Conservation (phyloP, 176 grass and related monocot genomes). For the Oryza australiensis region DNA sequence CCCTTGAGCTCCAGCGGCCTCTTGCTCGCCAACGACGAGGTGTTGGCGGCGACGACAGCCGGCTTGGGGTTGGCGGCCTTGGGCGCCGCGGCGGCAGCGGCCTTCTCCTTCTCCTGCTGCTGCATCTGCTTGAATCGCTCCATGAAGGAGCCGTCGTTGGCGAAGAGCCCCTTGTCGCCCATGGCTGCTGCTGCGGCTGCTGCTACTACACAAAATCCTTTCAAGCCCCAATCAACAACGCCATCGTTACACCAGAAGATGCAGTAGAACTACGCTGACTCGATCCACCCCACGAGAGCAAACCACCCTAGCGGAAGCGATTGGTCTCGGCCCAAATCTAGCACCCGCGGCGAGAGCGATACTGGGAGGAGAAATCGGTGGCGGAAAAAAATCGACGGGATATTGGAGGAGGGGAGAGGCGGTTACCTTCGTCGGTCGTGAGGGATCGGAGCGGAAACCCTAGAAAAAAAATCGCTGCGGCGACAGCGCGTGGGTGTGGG, state of each 20-base stretch:
- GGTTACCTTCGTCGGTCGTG: slow-evolving; percentile 34
- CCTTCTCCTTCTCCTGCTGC: slow-evolving; percentile 64
- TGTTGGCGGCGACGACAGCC: background rate
- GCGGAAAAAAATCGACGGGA: background rate
- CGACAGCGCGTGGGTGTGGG: background rate
- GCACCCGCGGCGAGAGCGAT: background rate
- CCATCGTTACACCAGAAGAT: slow-evolving; percentile 11
- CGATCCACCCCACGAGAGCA: background rate
- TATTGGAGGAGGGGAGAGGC: background rate
- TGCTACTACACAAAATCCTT: slow-evolving; percentile 28
- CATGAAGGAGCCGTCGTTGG: slow-evolving; percentile 98
- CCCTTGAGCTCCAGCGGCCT: slow-evolving; percentile 54
- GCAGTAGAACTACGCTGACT: background rate
- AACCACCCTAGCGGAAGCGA: background rate
- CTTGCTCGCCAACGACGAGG: slow-evolving; percentile 39
- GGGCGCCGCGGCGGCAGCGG: background rate
- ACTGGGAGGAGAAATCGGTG: background rate
- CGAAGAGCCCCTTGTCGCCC: slow-evolving; percentile 64
- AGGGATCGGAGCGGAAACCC: slow-evolving; percentile 18
- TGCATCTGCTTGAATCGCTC: slow-evolving; percentile 94
- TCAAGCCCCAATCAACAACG: slow-evolving; percentile 39
- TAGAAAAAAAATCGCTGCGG: background rate
- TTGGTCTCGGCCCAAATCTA: background rate
- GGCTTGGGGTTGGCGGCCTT: slow-evolving; percentile 29
- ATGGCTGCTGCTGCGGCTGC: slow-evolving; percentile 35